These are phyloP conservation scores for Tylopilus plumbeoviolaceoides DNA, from an alignment of 768 basidiomycete species.

Conservation along the genomic window DNA sequence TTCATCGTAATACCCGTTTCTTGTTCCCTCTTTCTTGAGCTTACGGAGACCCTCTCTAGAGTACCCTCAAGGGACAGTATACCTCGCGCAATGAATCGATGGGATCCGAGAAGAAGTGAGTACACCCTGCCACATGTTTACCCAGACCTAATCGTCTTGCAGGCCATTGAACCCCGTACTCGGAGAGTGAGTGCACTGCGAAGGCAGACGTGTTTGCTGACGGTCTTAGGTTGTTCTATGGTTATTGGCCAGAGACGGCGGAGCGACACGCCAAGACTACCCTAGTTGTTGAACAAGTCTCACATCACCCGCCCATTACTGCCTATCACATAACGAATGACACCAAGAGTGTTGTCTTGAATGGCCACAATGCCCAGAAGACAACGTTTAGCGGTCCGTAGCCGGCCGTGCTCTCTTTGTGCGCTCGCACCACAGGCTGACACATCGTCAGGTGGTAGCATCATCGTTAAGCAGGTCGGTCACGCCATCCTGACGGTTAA, in stretches of 20 bases:
- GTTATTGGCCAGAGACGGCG: slow-evolving; percentile 71
- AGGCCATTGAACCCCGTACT: slow-evolving; percentile 96
- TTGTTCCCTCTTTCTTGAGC: background rate
- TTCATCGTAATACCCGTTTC: slow-evolving; percentile 63
- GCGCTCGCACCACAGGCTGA: slow-evolving; percentile 2
- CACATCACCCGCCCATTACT: slow-evolving; percentile 89
- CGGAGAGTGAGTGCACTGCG: slow-evolving; percentile 66
- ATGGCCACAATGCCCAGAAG: slow-evolving; percentile 93
- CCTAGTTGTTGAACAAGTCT: slow-evolving; percentile 91
- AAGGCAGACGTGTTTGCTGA: background rate
- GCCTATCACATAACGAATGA: slow-evolving; percentile 86
- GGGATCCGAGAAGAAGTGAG: slow-evolving; percentile 97
- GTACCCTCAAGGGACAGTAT: slow-evolving; percentile 93
- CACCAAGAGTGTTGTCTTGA: slow-evolving; percentile 66
- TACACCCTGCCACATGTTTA: slow-evolving; percentile 5
- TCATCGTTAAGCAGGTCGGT: slow-evolving; percentile 92
- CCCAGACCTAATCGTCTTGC: slow-evolving; percentile 12
- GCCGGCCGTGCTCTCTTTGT: background rate
- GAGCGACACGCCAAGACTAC: slow-evolving; percentile 73
- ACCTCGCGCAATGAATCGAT: slow-evolving; percentile 92
- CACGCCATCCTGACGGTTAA: slow-evolving; percentile 80
- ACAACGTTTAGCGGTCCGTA: slow-evolving; percentile 78
- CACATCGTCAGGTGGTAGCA: slow-evolving; percentile 49
- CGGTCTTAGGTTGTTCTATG: slow-evolving; percentile 70
- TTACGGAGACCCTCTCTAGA: slow-evolving; percentile 37